Percentiles rank a stretch among this genome's conserved stretches.
Evolutionary conservation across 331 rosid species (phyloP).

Genomic region (Telfairia occidentalis): DNA sequence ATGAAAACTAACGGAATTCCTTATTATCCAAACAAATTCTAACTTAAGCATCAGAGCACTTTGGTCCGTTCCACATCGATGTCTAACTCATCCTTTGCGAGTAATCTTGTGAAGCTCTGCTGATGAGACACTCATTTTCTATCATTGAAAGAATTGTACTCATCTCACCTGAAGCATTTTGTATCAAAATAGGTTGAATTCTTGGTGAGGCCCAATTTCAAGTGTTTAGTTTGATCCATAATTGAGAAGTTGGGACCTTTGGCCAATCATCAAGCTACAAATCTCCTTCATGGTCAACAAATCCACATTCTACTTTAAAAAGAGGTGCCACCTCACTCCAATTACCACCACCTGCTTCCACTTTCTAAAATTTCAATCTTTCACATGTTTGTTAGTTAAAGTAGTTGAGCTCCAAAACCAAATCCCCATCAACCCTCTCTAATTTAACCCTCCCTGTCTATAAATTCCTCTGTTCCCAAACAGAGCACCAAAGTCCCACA

Average conservation of each 20-base stretch:
- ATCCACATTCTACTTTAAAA: background rate
- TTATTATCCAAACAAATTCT: too few species aligned
- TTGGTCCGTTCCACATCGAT: too few species aligned
- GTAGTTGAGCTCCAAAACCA: slow-evolving; percentile 50
- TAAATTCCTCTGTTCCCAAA: background rate
- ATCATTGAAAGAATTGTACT: too few species aligned
- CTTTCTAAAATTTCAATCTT: background rate
- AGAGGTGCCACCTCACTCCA: slow-evolving; percentile 5
- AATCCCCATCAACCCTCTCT: slow-evolving; percentile 16
- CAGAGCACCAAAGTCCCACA: slow-evolving; percentile 6
- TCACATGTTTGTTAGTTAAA: slow-evolving; percentile 25
- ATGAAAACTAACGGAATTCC: too few species aligned
- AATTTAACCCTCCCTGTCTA: background rate
- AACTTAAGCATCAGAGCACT: too few species aligned
- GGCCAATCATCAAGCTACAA: background rate
- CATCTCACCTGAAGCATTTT: too few species aligned
- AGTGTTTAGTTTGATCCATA: too few species aligned
- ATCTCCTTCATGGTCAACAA: background rate
- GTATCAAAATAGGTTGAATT: too few species aligned
- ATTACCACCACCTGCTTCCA: slow-evolving; percentile 21
- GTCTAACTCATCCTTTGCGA: too few species aligned
- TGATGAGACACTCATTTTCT: too few species aligned
- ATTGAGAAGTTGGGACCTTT: background rate
- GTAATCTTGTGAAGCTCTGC: too few species aligned
- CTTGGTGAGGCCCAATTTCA: too few species aligned